These are phyloP conservation scores for Russula griseocarnosa DNA, from an alignment of 768 basidiomycete genomes.

Conservation along the genomic window DNA sequence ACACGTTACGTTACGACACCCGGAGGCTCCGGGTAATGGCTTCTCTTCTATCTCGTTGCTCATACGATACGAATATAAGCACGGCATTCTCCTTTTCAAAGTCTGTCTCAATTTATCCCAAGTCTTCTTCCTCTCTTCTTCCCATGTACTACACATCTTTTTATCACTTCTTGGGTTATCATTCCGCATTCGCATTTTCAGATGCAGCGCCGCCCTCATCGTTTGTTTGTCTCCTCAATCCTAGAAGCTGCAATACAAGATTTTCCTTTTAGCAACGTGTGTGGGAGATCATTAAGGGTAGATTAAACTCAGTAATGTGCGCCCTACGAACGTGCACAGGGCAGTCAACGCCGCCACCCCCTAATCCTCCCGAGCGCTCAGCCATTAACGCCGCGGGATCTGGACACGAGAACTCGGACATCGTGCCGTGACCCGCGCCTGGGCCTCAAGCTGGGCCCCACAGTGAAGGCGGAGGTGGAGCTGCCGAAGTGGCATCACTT, in stretches of 20 bases:
- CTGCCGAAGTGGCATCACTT: not conserved
- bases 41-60: not conserved
- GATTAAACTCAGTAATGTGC: not conserved
- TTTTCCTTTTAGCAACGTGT: not conserved
- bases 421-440: not conserved
- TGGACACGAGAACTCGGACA: not conserved
- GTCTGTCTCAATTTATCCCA: slow-evolving; percentile 6
- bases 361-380: not conserved
- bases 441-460: not conserved
- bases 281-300: not conserved
- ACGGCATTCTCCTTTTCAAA: not conserved
- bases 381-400: not conserved
- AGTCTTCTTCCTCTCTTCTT: not conserved
- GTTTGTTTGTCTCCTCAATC: not conserved
- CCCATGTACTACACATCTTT: slow-evolving; percentile 18
- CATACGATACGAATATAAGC: slow-evolving; percentile 5
- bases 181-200: slow-evolving; percentile 1
- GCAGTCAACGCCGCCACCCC: not conserved
- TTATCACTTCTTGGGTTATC: not conserved
- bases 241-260: not conserved
- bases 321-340: too few species aligned
- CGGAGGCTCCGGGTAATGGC: slow-evolving; percentile 6
- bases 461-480: not conserved
- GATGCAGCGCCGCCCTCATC: slow-evolving; percentile 6
- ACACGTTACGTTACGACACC: slow-evolving; percentile 10